Evolutionary conservation across 2,329 filamentous ascomycete genomes (phyloP).

Genomic region (Fusarium paranaense): DNA sequence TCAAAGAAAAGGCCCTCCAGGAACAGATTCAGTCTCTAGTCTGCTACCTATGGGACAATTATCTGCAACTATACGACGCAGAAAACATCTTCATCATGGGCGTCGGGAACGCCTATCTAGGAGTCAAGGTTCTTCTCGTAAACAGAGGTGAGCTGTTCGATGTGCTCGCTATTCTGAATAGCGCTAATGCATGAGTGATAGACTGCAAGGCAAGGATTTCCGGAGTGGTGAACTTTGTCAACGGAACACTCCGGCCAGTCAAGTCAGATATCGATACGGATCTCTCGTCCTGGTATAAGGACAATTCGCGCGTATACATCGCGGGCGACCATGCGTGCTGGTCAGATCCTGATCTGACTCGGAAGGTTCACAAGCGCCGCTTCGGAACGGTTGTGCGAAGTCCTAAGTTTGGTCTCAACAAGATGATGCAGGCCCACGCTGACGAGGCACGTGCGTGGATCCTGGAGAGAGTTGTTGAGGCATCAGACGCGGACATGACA

Average conservation of each 20-base stretch:
- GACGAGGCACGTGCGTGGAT: slow-evolving; percentile 66
- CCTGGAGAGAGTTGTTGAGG: slow-evolving; percentile 50
- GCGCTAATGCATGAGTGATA: slow-evolving; percentile 41
- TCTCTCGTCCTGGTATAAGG: slow-evolving; percentile 84
- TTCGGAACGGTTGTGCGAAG: slow-evolving; percentile 70
- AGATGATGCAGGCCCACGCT: slow-evolving; percentile 69
- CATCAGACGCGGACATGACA: slow-evolving; percentile 57
- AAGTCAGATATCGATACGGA: slow-evolving; percentile 81
- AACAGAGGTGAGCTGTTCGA: slow-evolving; percentile 69
- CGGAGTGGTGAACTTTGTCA: slow-evolving; percentile 84
- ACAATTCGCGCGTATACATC: slow-evolving; percentile 84
- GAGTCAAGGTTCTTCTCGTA: slow-evolving; percentile 83
- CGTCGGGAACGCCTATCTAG: slow-evolving; percentile 88
- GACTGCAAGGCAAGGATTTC: slow-evolving; percentile 76
- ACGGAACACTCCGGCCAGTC: slow-evolving; percentile 80
- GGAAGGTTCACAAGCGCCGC: slow-evolving; percentile 69
- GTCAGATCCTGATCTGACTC: slow-evolving; percentile 69
- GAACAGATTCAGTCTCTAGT: slow-evolving; percentile 78
- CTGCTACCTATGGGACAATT: slow-evolving; percentile 96
- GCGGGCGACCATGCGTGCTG: slow-evolving; percentile 81
- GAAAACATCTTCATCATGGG: slow-evolving; percentile 88
- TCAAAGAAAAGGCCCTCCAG: slow-evolving; percentile 62
- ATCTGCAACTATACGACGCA: slow-evolving; percentile 80
- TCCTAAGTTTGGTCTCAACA: slow-evolving; percentile 59
- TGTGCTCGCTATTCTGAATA: neutral